Conservation (phyloP, 2,329 filamentous ascomycete genomes). For the Fusarium bulbicola region DNA sequence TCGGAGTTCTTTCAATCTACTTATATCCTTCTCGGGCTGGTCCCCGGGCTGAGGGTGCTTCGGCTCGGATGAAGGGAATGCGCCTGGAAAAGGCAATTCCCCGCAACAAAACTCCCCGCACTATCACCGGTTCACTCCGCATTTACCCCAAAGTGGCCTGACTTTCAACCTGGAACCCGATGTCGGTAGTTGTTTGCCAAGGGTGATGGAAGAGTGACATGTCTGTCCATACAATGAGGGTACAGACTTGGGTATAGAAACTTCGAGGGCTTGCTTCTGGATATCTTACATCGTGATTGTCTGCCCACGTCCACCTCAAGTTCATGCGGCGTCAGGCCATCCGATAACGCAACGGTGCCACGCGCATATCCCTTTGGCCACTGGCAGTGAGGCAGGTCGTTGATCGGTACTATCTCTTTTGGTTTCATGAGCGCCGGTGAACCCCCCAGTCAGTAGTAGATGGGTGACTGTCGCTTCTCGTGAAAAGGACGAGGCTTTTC, state of each 20-base stretch:
- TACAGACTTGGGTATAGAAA: neutral
- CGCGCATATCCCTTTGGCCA: too few relatives aligned
- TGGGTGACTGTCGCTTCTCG: neutral
- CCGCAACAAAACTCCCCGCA: slow-evolving; percentile 19
- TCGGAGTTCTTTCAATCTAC: neutral
- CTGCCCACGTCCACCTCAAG: neutral
- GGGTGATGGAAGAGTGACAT: neutral
- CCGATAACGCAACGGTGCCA: neutral
- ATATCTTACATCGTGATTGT: neutral
- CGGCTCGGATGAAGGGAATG: slow-evolving; percentile 32
- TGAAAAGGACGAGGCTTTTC: neutral
- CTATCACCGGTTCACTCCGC: neutral
- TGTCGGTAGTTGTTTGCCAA: slow-evolving; percentile 9
- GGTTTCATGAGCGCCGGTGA: too few relatives aligned
- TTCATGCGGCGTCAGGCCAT: neutral
- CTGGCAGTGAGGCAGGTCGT: neutral
- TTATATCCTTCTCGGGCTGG: slow-evolving; percentile 20
- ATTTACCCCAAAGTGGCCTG: slow-evolving; percentile 25
- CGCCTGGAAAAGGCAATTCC: slow-evolving; percentile 16
- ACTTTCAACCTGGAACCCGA: neutral
- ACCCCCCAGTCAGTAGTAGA: neutral
- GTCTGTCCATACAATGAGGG: neutral
- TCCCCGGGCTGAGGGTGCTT: slow-evolving; percentile 20
- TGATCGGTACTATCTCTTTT: neutral
- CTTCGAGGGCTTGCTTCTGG: neutral